These are phyloP conservation scores for Botryotinia globosa DNA, from an alignment of 2,329 filamentous ascomycete species.

Conservation along the genomic window DNA sequence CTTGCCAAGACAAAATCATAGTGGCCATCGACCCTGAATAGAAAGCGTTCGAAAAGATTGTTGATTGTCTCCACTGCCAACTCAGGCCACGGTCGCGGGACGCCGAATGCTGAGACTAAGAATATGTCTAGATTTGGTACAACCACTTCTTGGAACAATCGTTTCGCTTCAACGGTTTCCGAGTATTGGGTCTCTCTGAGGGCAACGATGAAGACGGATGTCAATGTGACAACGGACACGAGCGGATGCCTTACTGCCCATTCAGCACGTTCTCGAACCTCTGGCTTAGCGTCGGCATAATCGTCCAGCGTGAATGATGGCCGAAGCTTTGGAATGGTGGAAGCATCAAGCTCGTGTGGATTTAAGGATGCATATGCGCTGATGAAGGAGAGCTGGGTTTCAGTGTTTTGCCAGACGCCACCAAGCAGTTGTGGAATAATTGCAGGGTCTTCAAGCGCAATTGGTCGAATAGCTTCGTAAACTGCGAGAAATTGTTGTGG, in stretches of 20 bases:
- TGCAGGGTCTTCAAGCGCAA: slow-evolving; percentile 65
- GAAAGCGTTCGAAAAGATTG: slow-evolving; percentile 78
- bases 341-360: slow-evolving; percentile 75
- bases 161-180: slow-evolving; percentile 60
- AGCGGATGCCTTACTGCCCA: slow-evolving; percentile 79
- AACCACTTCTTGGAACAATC: slow-evolving; percentile 64
- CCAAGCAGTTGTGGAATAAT: slow-evolving; percentile 91
- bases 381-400: slow-evolving; percentile 92
- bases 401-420: slow-evolving; percentile 77
- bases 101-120: slow-evolving; percentile 72
- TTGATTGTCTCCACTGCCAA: slow-evolving; percentile 73
- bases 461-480: slow-evolving; percentile 72
- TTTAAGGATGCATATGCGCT: slow-evolving; percentile 78
- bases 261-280: slow-evolving; percentile 58
- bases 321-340: slow-evolving; percentile 77
- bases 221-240: slow-evolving; percentile 81
- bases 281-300: slow-evolving; percentile 58
- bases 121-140: slow-evolving; percentile 76
- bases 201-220: slow-evolving; percentile 63
- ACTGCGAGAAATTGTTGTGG: slow-evolving; percentile 77
- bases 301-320: slow-evolving; percentile 69
- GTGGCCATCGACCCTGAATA: slow-evolving; percentile 72
- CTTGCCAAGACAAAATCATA: slow-evolving; percentile 89
- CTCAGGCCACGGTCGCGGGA: slow-evolving; percentile 72
- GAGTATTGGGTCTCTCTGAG: slow-evolving; percentile 60